Percentiles rank a stretch among this genome's conserved stretches.
Evolutionary conservation across 345 rosid species (phyloP).

Genomic region (Gossypium raimondii): DNA sequence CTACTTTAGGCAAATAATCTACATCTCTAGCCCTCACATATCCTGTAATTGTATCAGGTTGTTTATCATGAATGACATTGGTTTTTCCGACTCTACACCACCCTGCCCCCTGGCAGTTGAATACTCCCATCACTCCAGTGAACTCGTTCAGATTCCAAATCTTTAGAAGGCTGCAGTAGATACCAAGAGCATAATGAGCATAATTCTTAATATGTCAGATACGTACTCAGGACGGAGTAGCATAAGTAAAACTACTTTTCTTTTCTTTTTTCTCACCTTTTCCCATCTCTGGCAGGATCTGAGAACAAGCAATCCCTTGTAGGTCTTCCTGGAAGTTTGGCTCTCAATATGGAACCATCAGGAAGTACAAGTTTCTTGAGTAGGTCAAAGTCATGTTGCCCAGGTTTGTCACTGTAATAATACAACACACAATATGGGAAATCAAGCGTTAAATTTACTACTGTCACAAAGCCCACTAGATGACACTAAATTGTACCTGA

Average conservation of each 20-base stretch:
- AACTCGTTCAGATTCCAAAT: conserved; percentile 61
- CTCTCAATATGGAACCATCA: conserved; percentile 63
- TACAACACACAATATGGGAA: neutral
- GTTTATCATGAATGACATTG: conserved; percentile 53
- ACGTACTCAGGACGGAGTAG: too few species aligned
- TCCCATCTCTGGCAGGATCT: conserved; percentile 62
- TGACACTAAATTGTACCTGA: conserved; percentile 34
- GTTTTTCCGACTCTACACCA: conserved; percentile 61
- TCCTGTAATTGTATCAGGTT: conserved; percentile 52
- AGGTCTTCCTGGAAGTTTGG: conserved; percentile 68
- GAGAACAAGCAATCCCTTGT: conserved; percentile 60
- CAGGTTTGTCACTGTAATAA: conserved; percentile 57
- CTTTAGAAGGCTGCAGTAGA: conserved; percentile 46
- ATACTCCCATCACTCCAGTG: conserved; percentile 54
- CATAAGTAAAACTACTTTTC: neutral
- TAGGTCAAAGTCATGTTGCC: conserved; percentile 59
- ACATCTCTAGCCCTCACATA: conserved; percentile 48
- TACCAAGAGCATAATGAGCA: neutral
- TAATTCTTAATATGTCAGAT: neutral
- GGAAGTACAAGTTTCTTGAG: conserved; percentile 62
- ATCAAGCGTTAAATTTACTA: neutral
- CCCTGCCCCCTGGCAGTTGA: conserved; percentile 70
- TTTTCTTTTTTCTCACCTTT: conserved; percentile 32
- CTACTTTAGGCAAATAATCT: conserved; percentile 49
- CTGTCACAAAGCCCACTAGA: neutral